Percentiles rank a stretch among this genome's conserved stretches.
These are phyloP conservation scores for Arabidopsis suecica DNA, from an alignment of 345 rosid species.

Conservation along the genomic window DNA sequence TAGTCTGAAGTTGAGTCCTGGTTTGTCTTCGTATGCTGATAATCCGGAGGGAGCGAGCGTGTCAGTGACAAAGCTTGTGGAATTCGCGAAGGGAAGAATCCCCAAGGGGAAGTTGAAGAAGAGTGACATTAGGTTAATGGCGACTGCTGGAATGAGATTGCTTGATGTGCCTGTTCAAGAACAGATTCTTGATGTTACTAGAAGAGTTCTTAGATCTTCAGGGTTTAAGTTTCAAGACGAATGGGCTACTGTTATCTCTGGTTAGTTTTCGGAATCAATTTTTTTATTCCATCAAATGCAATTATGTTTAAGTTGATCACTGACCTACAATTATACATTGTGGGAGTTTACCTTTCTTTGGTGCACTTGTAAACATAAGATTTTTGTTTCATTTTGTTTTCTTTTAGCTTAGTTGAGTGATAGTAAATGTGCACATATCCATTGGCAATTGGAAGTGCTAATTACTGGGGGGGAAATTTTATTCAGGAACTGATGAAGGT, in stretches of 20 bases:
- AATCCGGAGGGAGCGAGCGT: constrained; percentile 61
- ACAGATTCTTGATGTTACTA: constrained; percentile 60
- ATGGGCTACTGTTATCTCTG: constrained; percentile 83
- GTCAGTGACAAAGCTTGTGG: constrained; percentile 66
- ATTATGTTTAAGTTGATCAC: neutral
- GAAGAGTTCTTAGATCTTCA: constrained; percentile 63
- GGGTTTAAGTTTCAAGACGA: constrained; percentile 73
- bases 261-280: constrained; percentile 43
- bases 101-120: constrained; percentile 62
- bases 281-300: neutral
- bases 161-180: constrained; percentile 58
- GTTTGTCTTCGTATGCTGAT: constrained; percentile 69
- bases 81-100: constrained; percentile 64
- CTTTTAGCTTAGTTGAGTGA: constrained; percentile 7
- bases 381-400: neutral
- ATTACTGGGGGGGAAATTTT: neutral
- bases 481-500: constrained; percentile 88
- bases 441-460: constrained; percentile 5
- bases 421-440: constrained; percentile 17
- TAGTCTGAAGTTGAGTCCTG: constrained; percentile 72
- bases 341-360: neutral
- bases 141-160: constrained; percentile 92
- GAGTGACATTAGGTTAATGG: constrained; percentile 92
- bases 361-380: too few species aligned
- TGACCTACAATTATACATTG: neutral